Percentiles rank a stretch among this genome's conserved stretches.
phyloP scores from a whole-genome alignment of 192 early-diverging fungal genomes.

The Umbelopsis isabellina region DNA sequence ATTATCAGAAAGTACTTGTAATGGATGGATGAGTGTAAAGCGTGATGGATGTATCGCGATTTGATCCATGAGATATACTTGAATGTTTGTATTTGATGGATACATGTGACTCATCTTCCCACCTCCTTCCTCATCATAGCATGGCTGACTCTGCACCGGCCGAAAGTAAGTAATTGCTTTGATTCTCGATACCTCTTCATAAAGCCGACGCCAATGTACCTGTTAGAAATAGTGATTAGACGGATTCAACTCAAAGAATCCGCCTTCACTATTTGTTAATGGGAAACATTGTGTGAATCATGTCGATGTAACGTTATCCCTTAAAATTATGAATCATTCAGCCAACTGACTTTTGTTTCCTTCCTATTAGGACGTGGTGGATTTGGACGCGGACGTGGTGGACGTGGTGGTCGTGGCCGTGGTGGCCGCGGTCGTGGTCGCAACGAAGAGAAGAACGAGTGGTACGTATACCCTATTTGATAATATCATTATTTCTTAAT shows the following conservation, averaged over 20 bases:
- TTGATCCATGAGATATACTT: background rate
- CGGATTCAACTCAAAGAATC: background rate
- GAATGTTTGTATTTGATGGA: background rate
- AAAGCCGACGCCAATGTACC: background rate
- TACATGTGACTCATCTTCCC: conserved; percentile 4
- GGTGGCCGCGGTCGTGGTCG: conserved; percentile 78
- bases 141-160: conserved; percentile 81
- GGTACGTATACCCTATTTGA: conserved; percentile 37
- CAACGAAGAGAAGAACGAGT: conserved; percentile 84
- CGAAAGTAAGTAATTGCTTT: conserved; percentile 63
- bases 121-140: conserved; percentile 40
- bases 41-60: conserved; percentile 6
- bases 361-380: conserved; percentile 68
- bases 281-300: conserved; percentile 23
- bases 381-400: conserved; percentile 79
- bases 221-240: background rate
- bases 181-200: background rate
- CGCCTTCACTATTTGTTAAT: conserved; percentile 38
- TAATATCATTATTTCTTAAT: background rate
- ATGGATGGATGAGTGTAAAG: background rate
- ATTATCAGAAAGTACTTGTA: background rate
- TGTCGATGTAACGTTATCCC: background rate
- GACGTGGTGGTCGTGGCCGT: conserved; percentile 76
- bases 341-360: background rate
- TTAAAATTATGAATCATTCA: background rate